Evolutionary conservation across 371 early-diverging fungal genomes (phyloP).

Genomic region (Lichtheimia hyalospora): DNA sequence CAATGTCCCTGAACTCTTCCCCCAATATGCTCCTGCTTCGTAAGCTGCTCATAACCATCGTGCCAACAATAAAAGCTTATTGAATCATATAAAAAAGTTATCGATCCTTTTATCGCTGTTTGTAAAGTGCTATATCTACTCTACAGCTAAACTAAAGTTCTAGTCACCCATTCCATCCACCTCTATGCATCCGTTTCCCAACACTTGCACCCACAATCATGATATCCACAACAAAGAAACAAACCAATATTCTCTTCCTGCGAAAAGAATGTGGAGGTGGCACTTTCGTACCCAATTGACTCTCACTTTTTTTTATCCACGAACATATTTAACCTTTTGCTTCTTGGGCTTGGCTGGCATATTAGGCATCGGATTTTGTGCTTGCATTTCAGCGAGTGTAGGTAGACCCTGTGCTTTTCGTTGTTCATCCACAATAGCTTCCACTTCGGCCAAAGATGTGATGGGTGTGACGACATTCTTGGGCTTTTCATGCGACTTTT

Average conservation of each 20-base stretch:
- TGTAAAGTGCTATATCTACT: too few relatives aligned
- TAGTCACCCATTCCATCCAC: too few relatives aligned
- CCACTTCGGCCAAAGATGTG: conserved; percentile 38
- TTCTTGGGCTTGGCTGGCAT: conserved; percentile 36
- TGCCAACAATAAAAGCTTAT: too few relatives aligned
- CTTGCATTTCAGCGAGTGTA: conserved; percentile 41
- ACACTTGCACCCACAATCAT: too few relatives aligned
- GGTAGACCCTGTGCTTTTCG: conserved; percentile 51
- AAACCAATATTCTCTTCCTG: conserved; percentile 20
- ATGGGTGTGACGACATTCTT: conserved; percentile 35
- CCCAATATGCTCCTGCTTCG: too few relatives aligned
- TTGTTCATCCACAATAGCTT: conserved; percentile 44
- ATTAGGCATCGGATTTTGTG: conserved; percentile 12
- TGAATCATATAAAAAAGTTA: too few relatives aligned
- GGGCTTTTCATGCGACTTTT: conserved; percentile 37
- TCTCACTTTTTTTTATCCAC: conserved; percentile 15
- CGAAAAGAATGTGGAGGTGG: conserved; percentile 20
- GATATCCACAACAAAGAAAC: background rate
- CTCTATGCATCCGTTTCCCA: too few relatives aligned
- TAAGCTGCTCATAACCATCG: too few relatives aligned
- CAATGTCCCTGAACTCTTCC: conserved; percentile 22
- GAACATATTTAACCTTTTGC: conserved; percentile 45
- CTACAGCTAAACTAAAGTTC: too few relatives aligned
- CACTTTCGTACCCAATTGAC: conserved; percentile 16
- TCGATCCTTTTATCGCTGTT: too few relatives aligned